Evolutionary conservation across 768 basidiomycete species (phyloP), one percentile per base, ranked within the genome.

Genomic region (Antrodiella citrinella): DNA sequence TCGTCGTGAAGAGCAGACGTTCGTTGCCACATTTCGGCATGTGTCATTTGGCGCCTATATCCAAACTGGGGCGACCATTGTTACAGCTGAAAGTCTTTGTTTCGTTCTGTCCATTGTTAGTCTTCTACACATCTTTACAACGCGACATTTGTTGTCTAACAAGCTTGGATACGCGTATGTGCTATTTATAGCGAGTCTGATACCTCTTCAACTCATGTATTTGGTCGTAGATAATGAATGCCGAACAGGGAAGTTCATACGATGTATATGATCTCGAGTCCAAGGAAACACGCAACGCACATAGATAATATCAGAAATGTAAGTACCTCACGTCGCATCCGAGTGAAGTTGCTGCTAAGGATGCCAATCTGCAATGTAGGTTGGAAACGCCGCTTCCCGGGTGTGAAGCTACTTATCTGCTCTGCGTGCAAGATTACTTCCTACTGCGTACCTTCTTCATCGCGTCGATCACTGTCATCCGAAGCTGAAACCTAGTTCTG

Each of bases 231-330:
- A n/a, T n/a, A n/a, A n/a, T n/a, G n/a, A n/a, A n/a, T n/a, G n/a
- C n/a, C n/a, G 30, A 35, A 35, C 7, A 35, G 15, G 30, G 15
- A 15, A 35, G 30, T 35, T 35, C 30, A 35, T 35, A 35, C 30
- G 30, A 35, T 35, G 30, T 35, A 7, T 35, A 35, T 15, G 30
- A 35, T 35, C 30, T 35, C 7, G 30, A 35, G 15, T 35, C 30
- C 24, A 50, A 45, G 20, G 49, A 50, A 43, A 26, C 26, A 4
- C 43, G 49, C 20, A 44, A 41, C 18, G 21, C 22, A 10, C 42
- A 50, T 38, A 25, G 49, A 13, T 43, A 50, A 35, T 50, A 43
- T 50, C 49, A 50, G 25, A 50, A 50, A 35, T 50, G 49, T 50
- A 5, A 10, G 44, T n/a, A 26, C n/a, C n/a, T n/a, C n/a, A n/a